Base-by-base conservation (phyloP, 2,329 filamentous ascomycete species). In the Tothia fuscella region DNA sequence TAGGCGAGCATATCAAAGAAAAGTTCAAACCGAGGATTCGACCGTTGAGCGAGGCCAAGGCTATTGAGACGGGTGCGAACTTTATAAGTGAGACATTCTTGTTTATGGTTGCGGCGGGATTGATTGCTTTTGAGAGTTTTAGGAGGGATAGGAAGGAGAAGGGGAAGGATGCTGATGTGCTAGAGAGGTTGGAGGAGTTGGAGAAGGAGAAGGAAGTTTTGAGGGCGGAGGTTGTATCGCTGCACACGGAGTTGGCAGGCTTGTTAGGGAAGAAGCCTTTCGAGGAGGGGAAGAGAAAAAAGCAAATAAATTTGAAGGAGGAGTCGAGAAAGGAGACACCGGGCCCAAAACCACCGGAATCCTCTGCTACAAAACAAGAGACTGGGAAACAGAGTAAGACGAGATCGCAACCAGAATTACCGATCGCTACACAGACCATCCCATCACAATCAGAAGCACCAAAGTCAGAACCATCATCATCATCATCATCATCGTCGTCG, bases 1-100 rank as follows among this genome's bases (percentile, higher is more conserved):
- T 70, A 46, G 58, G 64, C 45, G 60, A 62, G 51, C 57, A 62
- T 37, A 46, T 53, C 30, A 49, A 64, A 53, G 55, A 56, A 56
- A 30, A 61, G 57, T 20, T 63, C 63, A 41, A 44, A 6, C 72
- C 72, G 5, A 68, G 69, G 25, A 80, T 82, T 43, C 64, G 77
- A 33, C 78, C 78, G 6, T 62, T 82, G 9, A 74, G 74, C 3
- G 78, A 82, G 54, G 68, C 72, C 10, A 79, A 80, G 51, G 78
- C 78, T 0, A 81, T 82, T 42, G 78, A 82, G 53, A 71, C 72
- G 28, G 78, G 78, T 3, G 78, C 78, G 3, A 81, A 78, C 47
- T 82, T 82, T 51, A 78, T 79, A 37, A 75, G 74, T 24, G 78
- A 82, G 52, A 61, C 72, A 0, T 82, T 82, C 53, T 66, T 82